Base-by-base conservation (phyloP, 345 rosid genomes). In the Corchorus olitorius region DNA sequence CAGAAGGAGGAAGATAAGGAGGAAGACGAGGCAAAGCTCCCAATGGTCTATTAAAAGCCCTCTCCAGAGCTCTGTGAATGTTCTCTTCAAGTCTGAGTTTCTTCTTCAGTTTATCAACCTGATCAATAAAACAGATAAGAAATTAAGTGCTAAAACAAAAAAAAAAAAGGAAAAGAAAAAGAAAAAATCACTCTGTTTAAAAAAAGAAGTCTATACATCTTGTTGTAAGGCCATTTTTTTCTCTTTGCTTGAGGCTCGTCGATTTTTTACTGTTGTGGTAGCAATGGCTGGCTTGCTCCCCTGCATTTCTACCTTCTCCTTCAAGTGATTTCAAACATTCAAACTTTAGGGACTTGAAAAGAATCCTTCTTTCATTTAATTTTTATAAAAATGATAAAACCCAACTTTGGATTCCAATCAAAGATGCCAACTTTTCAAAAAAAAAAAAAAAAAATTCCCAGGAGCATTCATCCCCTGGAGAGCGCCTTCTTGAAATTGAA, bases 11-110 rank as follows among this genome's bases (percentile, higher is more conserved):
- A 35, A 95, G 94, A 81, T 87, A 95, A 0, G 97, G 93, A 75
- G 99, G 93, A 69, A 93, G 93, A 78, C 99, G 99, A 54, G 99
- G 98, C 39, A 95, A 92, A 80, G 96, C 85, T 82, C 99, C 99
- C 72, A 93, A 65, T 73, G 97, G 99, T 81, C 99, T 85, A 15
- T 68, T 82, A 76, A 95, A 90, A 74, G 97, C 97, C 83, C 99
- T 91, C 86, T 93, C 86, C 83, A 93, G 75, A 61, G 98, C 99
- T 84, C 96, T 81, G 78, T 88, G 98, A 73, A 95, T 84, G 75
- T 93, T 86, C 88, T 95, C 94, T 83, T 95, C 98, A 49, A 75
- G 87, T 58, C 91, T 86, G 3, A 95, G 94, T 90, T 88, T 89
- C 91, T 88, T 89, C 86, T 81, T 95, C 82, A 95, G 79, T 81